A percentile compares a stretch with the other conserved stretches of the same genome.
These are phyloP conservation scores for Rhizopus sp. DNA, from an alignment of 371 early-diverging fungal species.

Conservation along the genomic window DNA sequence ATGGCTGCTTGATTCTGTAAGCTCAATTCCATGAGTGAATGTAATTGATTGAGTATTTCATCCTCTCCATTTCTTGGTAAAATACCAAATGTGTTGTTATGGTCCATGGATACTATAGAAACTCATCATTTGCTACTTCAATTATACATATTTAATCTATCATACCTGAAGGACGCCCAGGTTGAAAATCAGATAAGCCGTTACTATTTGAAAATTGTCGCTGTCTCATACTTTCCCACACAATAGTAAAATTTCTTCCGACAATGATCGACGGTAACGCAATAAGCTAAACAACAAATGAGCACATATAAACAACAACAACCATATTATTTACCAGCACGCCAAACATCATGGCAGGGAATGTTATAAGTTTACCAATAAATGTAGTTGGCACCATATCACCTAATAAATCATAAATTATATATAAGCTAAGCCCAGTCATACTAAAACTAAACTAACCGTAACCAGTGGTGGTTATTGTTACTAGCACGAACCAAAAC, in stretches of 20 bases:
- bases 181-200: background rate
- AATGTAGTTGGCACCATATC: conserved; percentile 87
- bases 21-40: conserved; percentile 46
- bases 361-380: conserved; percentile 81
- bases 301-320: background rate
- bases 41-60: conserved; percentile 51
- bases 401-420: conserved; percentile 25
- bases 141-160: conserved; percentile 9
- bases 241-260: conserved; percentile 84
- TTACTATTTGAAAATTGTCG: conserved; percentile 16
- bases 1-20: conserved; percentile 61
- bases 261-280: conserved; percentile 88
- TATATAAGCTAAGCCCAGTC: background rate
- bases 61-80: conserved; percentile 27
- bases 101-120: background rate
- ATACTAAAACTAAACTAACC: conserved; percentile 37
- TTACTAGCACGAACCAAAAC: conserved; percentile 83
- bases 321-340: conserved; percentile 54
- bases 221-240: conserved; percentile 79
- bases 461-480: conserved; percentile 87
- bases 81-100: conserved; percentile 13
- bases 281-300: conserved; percentile 53
- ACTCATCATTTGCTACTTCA: background rate
- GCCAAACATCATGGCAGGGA: conserved; percentile 86
- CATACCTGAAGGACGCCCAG: background rate